phyloP scores from a whole-genome alignment of 306 rosid species.

The Mimosa pudica region DNA sequence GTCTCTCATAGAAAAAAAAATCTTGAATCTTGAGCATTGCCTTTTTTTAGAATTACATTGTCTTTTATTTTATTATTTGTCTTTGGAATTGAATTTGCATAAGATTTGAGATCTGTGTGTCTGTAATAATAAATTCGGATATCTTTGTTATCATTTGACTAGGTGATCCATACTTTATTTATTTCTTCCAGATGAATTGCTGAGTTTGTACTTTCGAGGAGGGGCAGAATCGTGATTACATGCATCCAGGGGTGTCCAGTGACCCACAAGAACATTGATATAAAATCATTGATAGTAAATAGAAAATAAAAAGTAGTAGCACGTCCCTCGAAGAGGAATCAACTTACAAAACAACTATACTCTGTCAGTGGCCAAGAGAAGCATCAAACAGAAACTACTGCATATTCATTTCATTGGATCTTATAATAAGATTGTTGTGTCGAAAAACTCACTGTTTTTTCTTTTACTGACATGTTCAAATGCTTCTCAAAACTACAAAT shows the following conservation, averaged over 20 bases:
- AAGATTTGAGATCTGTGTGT: slow-evolving; percentile 36
- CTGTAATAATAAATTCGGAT: slow-evolving; percentile 11
- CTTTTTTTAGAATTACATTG: neutral
- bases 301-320: slow-evolving; percentile 19
- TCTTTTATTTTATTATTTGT: slow-evolving; percentile 6
- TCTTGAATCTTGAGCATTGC: neutral
- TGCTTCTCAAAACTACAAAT: slow-evolving; percentile 61
- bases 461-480: slow-evolving; percentile 61
- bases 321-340: slow-evolving; percentile 49
- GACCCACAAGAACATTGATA: neutral
- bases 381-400: slow-evolving; percentile 38
- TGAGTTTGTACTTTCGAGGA: neutral
- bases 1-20: slow-evolving; percentile 1
- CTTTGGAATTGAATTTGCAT: slow-evolving; percentile 34
- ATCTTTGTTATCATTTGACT: neutral
- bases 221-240: slow-evolving; percentile 35
- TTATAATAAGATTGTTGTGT: slow-evolving; percentile 45
- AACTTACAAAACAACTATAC: slow-evolving; percentile 12
- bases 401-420: slow-evolving; percentile 40
- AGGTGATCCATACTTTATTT: neutral
- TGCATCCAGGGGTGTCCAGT: neutral
- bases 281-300: too few relatives aligned
- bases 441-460: slow-evolving; percentile 42
- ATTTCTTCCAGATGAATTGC: neutral
- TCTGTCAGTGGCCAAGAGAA: slow-evolving; percentile 32